Conservation (phyloP, 2,329 filamentous ascomycete genomes). For the Diaporthe batatas region DNA sequence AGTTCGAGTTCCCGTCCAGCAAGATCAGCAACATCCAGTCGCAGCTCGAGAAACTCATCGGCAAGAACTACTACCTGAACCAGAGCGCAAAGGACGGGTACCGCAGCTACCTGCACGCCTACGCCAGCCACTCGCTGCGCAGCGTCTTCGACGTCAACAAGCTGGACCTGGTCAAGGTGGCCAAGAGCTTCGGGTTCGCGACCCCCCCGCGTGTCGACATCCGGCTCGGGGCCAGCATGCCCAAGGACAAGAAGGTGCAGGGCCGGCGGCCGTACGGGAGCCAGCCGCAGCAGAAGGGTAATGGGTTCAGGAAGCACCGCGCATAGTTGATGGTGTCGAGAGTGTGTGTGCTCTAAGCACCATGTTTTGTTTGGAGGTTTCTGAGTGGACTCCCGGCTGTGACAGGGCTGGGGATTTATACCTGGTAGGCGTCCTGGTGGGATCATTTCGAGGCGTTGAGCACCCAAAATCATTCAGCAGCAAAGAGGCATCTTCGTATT, state of each 20-base stretch:
- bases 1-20: conserved; percentile 94
- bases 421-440: conserved; percentile 27
- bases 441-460: conserved; percentile 34
- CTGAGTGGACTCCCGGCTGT: background rate
- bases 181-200: conserved; percentile 85
- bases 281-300: conserved; percentile 72
- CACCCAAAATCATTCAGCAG: conserved; percentile 25
- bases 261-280: conserved; percentile 80
- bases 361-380: conserved; percentile 1
- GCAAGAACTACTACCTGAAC: conserved; percentile 96
- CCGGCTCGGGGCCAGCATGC: conserved; percentile 81
- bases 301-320: conserved; percentile 39
- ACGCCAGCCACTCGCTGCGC: conserved; percentile 86
- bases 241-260: conserved; percentile 76
- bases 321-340: background rate
- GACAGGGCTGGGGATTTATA: conserved; percentile 15
- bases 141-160: conserved; percentile 89
- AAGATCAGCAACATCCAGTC: conserved; percentile 93
- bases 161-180: conserved; percentile 85
- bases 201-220: conserved; percentile 85
- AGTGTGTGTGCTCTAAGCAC: background rate
- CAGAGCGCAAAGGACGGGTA: conserved; percentile 85
- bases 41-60: conserved; percentile 93
- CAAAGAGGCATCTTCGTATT: conserved; percentile 4
- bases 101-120: conserved; percentile 93